phyloP scores from a whole-genome alignment of 1,139 yeast species.

The Scheffersomyces lignicola region DNA sequence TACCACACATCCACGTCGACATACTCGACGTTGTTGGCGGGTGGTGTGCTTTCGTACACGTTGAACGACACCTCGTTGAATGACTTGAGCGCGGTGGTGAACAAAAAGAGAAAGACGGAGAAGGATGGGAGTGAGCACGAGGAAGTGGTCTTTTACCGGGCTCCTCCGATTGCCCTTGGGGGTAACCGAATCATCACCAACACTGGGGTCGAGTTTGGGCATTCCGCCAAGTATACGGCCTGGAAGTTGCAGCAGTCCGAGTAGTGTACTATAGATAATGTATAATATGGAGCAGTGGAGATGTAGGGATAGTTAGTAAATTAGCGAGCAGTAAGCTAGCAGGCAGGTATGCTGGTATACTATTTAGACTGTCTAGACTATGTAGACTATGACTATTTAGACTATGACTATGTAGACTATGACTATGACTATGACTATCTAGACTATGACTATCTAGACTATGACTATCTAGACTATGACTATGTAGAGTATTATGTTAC shows the following conservation, averaged over 20 bases:
- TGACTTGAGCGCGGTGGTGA: slow-evolving; percentile 20
- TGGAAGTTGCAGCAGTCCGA: slow-evolving; percentile 46
- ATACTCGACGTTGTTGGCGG: slow-evolving; percentile 39
- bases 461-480: too few species aligned
- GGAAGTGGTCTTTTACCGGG: slow-evolving; percentile 75
- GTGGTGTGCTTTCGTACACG: slow-evolving; percentile 43
- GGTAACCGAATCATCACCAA: slow-evolving; percentile 46
- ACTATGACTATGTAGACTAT: too few species aligned
- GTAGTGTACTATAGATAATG: not conserved
- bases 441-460: too few species aligned
- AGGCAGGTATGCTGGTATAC: too few species aligned
- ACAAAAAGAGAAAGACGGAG: slow-evolving; percentile 24
- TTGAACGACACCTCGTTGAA: slow-evolving; percentile 21
- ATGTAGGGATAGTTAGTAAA: too few species aligned
- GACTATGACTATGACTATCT: too few species aligned
- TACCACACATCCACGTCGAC: slow-evolving; percentile 34
- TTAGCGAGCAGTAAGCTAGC: too few species aligned
- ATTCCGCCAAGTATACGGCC: slow-evolving; percentile 68
- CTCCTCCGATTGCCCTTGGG: slow-evolving; percentile 65
- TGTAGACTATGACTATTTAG: too few species aligned
- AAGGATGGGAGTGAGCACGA: slow-evolving; percentile 19
- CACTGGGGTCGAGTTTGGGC: slow-evolving; percentile 49
- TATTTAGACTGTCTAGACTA: too few species aligned
- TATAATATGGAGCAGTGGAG: slow-evolving; percentile 1
- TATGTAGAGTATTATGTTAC: too few species aligned